These are phyloP conservation scores for Solioccasus polychromus DNA, from an alignment of 768 basidiomycete species.

Conservation along the genomic window DNA sequence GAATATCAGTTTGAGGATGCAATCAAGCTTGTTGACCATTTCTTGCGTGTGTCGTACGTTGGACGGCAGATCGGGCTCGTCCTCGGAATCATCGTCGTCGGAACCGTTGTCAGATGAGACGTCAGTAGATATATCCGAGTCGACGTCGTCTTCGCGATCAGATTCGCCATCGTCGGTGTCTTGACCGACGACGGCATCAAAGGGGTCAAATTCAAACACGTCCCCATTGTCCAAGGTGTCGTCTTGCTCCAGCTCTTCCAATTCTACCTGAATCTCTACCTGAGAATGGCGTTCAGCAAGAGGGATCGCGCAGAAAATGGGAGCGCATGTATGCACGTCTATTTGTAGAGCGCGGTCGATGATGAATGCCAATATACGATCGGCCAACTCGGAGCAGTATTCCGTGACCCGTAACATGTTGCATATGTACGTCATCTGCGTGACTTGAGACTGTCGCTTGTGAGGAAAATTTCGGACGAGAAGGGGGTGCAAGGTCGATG, in stretches of 20 bases:
- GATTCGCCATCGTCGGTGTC: slow-evolving; percentile 60
- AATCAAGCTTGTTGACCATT: slow-evolving; percentile 93
- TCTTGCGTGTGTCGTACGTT: slow-evolving; percentile 71
- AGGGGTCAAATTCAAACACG: slow-evolving; percentile 78
- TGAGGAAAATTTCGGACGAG: slow-evolving; percentile 88
- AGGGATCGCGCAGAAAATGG: not conserved
- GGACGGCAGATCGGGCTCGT: slow-evolving; percentile 35
- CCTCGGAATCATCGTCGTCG: too few relatives aligned
- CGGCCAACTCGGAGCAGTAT: slow-evolving; percentile 86
- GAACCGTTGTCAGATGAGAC: slow-evolving; percentile 69
- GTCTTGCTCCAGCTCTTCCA: slow-evolving; percentile 84
- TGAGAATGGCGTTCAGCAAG: slow-evolving; percentile 28
- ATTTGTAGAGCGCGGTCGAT: slow-evolving; percentile 95
- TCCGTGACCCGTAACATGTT: slow-evolving; percentile 80
- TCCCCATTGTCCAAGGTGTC: slow-evolving; percentile 50
- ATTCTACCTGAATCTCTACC: slow-evolving; percentile 97
- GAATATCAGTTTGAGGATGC: slow-evolving; percentile 80
- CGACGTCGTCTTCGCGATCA: slow-evolving; percentile 50
- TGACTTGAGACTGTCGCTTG: slow-evolving; percentile 77
- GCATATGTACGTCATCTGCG: slow-evolving; percentile 86
- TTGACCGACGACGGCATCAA: slow-evolving; percentile 78
- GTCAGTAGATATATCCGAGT: slow-evolving; percentile 60
- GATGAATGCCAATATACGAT: slow-evolving; percentile 80
- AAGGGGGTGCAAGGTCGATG: slow-evolving; percentile 81
- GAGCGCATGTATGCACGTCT: slow-evolving; percentile 72